These are phyloP conservation scores for Aureobasidium sp. DNA, from an alignment of 2,329 filamentous ascomycete species.

Conservation along the genomic window DNA sequence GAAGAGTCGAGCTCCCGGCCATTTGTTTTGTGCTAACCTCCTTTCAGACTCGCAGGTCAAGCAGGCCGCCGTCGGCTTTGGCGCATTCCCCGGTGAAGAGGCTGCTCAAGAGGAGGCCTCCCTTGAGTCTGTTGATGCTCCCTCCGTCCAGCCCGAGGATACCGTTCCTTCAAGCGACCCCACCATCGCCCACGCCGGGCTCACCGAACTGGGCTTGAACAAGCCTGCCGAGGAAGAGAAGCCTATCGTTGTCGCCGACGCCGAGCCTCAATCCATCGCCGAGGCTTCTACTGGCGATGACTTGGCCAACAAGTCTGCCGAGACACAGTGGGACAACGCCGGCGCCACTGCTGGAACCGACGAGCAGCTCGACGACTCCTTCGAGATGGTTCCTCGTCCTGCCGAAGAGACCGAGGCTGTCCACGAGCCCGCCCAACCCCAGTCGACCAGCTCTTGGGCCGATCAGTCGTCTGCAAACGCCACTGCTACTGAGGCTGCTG, in stretches of 20 bases:
- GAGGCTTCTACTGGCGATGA: constrained; percentile 35
- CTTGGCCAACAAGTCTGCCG: constrained; percentile 49
- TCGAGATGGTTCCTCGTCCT: constrained; percentile 70
- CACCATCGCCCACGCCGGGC: constrained; percentile 58
- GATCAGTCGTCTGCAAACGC: constrained; percentile 54
- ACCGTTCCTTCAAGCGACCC: constrained; percentile 49
- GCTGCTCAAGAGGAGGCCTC: constrained; percentile 37
- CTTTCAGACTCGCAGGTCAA: constrained; percentile 32
- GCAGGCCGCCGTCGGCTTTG: constrained; percentile 38
- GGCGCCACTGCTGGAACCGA: constrained; percentile 44
- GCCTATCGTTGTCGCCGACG: constrained; percentile 21
- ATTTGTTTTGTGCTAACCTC: constrained; percentile 1
- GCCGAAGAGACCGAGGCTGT: constrained; percentile 67
- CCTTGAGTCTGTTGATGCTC: constrained; percentile 34
- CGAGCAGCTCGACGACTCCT: constrained; percentile 54
- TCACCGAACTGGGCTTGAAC: constrained; percentile 56
- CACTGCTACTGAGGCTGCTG: constrained; percentile 7
- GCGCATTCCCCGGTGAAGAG: constrained; percentile 49
- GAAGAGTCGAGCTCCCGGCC: constrained; percentile 27
- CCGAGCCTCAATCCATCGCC: constrained; percentile 24
- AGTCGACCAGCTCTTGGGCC: constrained; percentile 71
- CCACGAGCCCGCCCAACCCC: constrained; percentile 44
- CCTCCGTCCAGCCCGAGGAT: constrained; percentile 26
- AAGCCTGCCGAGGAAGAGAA: constrained; percentile 27
- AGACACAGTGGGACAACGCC: constrained; percentile 59